Evolutionary conservation across 106 monocot species (phyloP), one percentile per base, ranked within the genome.

Genomic region (Allium fistulosum): DNA sequence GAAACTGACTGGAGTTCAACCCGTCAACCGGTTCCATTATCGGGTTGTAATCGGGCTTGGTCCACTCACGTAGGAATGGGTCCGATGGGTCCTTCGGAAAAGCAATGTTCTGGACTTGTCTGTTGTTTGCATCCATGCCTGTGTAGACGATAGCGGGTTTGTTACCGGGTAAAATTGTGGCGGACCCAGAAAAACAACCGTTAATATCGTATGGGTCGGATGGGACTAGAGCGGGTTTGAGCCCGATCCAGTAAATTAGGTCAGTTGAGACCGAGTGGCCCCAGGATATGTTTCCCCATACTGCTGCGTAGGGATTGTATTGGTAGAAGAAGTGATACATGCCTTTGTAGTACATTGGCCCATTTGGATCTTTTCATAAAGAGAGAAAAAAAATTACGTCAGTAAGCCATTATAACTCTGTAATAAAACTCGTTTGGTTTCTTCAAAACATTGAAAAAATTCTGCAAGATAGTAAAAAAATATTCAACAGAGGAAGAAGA

Each of bases 101-200:
- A 17, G 81, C 88, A 7, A 84, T 55, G 79, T 88, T 84, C 65
- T 88, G 88, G 49, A 81, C 76, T 61, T 88, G 79, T 4, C 13
- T 62, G 50, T 7, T 72, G 12, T 59, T 64, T 6, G 17, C 6
- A 11, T 66, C 17, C 9, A 8, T 0, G 12, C 88, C 84, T 1
- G 88, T 88, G 80, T 88, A 89, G 58, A 89, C 64, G 47, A 89
- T 85, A 2, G 67, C 88, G 4, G 79, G 85, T 22, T 57, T 46
- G 69, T 58, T 46, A 46, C 62, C 67, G 10, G 67, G 77, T 26
- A 77, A 71, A 61, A 89, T 75, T 46, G 88, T 89, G 70, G 79
- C 77, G 48, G 85, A 89, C 10, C 88, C 88, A 8, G 85, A 74
- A 76, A 74, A 89, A 69, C 85, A 85, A 9, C 88, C 88, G 53